phyloP scores from a whole-genome alignment of 2,329 filamentous ascomycete species.

The Fusarium pseudonygamai region DNA sequence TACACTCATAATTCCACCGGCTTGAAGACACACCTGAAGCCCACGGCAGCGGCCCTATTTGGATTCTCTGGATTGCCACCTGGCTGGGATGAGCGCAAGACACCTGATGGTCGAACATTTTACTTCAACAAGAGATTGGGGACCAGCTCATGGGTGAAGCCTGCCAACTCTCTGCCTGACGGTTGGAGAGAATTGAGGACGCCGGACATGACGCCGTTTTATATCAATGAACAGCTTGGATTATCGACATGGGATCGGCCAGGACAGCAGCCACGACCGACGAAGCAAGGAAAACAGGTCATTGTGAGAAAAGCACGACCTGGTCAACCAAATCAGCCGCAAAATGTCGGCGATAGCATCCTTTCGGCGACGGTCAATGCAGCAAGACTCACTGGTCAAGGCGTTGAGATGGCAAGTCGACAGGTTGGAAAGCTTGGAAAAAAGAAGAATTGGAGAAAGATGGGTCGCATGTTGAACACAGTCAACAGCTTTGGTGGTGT shows the following conservation, averaged over 20 bases:
- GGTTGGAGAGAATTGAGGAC: slow-evolving; percentile 43
- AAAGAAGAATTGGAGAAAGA: slow-evolving; percentile 39
- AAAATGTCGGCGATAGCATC: slow-evolving; percentile 17
- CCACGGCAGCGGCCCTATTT: slow-evolving; percentile 15
- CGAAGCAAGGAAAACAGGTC: neutral
- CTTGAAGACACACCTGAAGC: slow-evolving; percentile 39
- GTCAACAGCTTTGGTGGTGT: slow-evolving; percentile 3
- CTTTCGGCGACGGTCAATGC: slow-evolving; percentile 35
- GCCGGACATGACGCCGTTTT: slow-evolving; percentile 41
- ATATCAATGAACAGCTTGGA: slow-evolving; percentile 40
- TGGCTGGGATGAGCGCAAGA: slow-evolving; percentile 41
- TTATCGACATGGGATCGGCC: slow-evolving; percentile 44
- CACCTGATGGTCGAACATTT: slow-evolving; percentile 35
- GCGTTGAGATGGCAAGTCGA: slow-evolving; percentile 29
- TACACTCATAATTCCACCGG: slow-evolving; percentile 42
- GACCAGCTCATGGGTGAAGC: slow-evolving; percentile 39
- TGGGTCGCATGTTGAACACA: slow-evolving; percentile 27
- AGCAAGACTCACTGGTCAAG: slow-evolving; percentile 30
- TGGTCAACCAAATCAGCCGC: neutral
- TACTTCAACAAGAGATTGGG: slow-evolving; percentile 39
- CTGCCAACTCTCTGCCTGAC: slow-evolving; percentile 31
- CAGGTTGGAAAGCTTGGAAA: slow-evolving; percentile 43
- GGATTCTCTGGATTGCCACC: slow-evolving; percentile 24
- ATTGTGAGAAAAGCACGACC: slow-evolving; percentile 4
- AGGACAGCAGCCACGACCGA: slow-evolving; percentile 37